These are phyloP conservation scores for Ceratorhiza oryzae-sativae DNA, from an alignment of 1,284 basidiomycete species.

Conservation along the genomic window DNA sequence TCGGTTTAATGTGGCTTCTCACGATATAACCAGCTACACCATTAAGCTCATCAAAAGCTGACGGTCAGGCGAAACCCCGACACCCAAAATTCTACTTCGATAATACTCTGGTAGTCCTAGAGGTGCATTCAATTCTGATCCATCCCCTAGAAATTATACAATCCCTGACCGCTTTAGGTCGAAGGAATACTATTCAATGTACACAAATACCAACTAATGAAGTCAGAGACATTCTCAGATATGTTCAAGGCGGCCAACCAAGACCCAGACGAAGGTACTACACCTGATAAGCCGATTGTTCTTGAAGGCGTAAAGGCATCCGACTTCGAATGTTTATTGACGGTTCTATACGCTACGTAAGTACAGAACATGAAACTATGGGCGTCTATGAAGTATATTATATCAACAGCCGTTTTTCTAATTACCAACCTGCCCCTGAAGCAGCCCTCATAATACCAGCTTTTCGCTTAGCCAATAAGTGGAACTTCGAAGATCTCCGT, in stretches of 20 bases:
- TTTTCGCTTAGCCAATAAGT: constrained; percentile 41
- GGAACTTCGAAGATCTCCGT: constrained; percentile 39
- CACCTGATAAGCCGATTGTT: constrained; percentile 6
- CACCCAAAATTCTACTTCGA: no score
- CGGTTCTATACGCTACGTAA: background rate
- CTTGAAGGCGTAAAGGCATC: constrained; percentile 12
- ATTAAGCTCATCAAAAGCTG: no score
- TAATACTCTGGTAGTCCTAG: no score
- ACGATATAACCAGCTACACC: no score
- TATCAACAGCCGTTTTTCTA: constrained; percentile 2
- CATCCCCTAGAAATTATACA: background rate
- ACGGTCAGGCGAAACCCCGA: no score
- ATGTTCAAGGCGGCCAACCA: background rate
- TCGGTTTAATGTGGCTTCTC: no score
- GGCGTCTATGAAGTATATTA: background rate
- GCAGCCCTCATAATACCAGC: constrained; percentile 35
- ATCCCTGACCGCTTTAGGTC: no score
- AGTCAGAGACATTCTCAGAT: constrained; percentile 30
- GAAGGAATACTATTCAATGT: constrained; percentile 13
- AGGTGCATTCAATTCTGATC: no score
- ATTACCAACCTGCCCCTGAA: constrained; percentile 10
- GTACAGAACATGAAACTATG: background rate
- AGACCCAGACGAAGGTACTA: constrained; percentile 13
- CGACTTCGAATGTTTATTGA: constrained; percentile 27
- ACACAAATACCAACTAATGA: constrained; percentile 26